These are phyloP conservation scores for Amanita thiersii DNA, from an alignment of 768 basidiomycete species.

Conservation along the genomic window DNA sequence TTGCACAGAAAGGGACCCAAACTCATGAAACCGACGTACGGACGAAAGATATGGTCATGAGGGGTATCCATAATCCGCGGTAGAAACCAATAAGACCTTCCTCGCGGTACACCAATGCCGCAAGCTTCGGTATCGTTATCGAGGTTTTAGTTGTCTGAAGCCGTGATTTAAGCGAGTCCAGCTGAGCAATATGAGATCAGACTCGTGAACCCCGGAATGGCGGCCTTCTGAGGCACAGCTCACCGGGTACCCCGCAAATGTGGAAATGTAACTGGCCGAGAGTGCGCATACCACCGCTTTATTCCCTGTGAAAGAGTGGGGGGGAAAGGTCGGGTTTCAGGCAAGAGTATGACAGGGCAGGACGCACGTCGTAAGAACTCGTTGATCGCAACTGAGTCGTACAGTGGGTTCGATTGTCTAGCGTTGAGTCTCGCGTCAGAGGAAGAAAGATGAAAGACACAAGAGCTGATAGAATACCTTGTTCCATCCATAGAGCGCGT, in stretches of 20 bases:
- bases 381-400: slow-evolving; percentile 53
- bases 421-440: slow-evolving; percentile 8
- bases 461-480: slow-evolving; percentile 28
- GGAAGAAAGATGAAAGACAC: not conserved
- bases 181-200: slow-evolving; percentile 26
- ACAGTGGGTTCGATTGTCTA: slow-evolving; percentile 54
- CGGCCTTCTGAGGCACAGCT: slow-evolving; percentile 8
- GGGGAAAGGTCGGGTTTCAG: slow-evolving; percentile 11
- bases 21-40: slow-evolving; percentile 51
- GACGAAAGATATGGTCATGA: slow-evolving; percentile 93
- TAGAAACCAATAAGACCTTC: slow-evolving; percentile 89
- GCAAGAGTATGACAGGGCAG: slow-evolving; percentile 7
- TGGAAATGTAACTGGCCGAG: slow-evolving; percentile 87
- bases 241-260: slow-evolving; percentile 86
- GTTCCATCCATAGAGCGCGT: slow-evolving; percentile 75
- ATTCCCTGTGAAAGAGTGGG: slow-evolving; percentile 42
- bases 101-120: slow-evolving; percentile 68
- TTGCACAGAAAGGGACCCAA: slow-evolving; percentile 2
- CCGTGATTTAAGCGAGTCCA: slow-evolving; percentile 93
- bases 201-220: slow-evolving; percentile 16
- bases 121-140: slow-evolving; percentile 66
- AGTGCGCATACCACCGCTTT: slow-evolving; percentile 88
- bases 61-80: slow-evolving; percentile 85
- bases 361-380: slow-evolving; percentile 59
- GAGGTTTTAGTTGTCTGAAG: slow-evolving; percentile 77